phyloP scores from a whole-genome alignment of 257 asterid genomes.

The Penstemon davidsonii region DNA sequence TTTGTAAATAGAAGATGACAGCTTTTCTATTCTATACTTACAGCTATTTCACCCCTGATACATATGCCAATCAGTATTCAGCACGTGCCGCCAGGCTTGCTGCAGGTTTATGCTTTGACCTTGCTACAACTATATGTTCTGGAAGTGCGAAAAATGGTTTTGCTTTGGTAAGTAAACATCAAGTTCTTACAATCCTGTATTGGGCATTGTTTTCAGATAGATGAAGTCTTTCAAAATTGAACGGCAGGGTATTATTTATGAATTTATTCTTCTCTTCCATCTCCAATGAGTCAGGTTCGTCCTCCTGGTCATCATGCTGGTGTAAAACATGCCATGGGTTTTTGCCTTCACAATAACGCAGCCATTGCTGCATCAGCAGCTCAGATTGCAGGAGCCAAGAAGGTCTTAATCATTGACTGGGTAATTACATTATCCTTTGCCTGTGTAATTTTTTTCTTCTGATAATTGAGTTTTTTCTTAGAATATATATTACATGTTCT shows the following conservation, averaged over 20 bases:
- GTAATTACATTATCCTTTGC: constrained; percentile 41
- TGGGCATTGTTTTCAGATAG: constrained; percentile 15
- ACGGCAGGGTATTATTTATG: constrained; percentile 8
- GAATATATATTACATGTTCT: constrained; percentile 26
- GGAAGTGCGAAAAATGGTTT: constrained; percentile 91
- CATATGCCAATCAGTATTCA: constrained; percentile 88
- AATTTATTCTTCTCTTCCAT: constrained; percentile 30
- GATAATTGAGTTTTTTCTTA: constrained; percentile 24
- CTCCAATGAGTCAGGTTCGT: constrained; percentile 68
- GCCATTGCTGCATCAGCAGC: constrained; percentile 97
- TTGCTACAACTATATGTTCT: constrained; percentile 77
- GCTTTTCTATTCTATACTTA: constrained; percentile 27
- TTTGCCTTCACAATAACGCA: constrained; percentile 98
- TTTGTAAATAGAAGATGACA: constrained; percentile 12
- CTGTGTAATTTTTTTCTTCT: constrained; percentile 16
- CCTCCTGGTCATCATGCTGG: constrained; percentile 99
- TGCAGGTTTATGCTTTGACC: constrained; percentile 96
- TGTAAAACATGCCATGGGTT: constrained; percentile 95
- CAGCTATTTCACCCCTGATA: constrained; percentile 99
- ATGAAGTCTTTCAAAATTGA: constrained; percentile 19
- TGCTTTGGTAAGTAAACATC: constrained; percentile 73
- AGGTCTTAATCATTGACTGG: constrained; percentile 92
- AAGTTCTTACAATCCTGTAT: constrained; percentile 16
- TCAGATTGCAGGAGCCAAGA: constrained; percentile 91
- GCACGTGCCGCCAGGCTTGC: constrained; percentile 97